These are phyloP conservation scores for Echinochloa phyllopogon DNA, from an alignment of 176 grass and related monocot species.

Conservation along the genomic window DNA sequence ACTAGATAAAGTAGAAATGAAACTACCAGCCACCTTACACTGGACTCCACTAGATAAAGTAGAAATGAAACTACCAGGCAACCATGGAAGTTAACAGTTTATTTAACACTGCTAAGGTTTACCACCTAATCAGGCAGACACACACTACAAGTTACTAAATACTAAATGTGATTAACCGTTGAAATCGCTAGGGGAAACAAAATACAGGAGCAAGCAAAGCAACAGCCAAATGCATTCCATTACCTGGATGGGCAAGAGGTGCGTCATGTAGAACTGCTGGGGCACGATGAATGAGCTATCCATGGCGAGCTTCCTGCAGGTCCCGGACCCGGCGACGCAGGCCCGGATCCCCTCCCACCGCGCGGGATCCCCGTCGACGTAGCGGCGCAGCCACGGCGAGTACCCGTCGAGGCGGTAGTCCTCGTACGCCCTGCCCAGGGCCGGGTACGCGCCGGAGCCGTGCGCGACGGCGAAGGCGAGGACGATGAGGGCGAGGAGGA, in stretches of 20 bases:
- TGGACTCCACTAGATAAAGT: constrained; percentile 2
- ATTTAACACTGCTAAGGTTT: not conserved
- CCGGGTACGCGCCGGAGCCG: constrained; percentile 47
- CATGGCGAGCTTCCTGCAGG: constrained; percentile 59
- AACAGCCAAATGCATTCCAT: not conserved
- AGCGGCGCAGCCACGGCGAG: constrained; percentile 65
- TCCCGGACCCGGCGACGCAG: constrained; percentile 60
- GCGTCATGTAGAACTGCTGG: constrained; percentile 66
- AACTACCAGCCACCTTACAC: not conserved
- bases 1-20: constrained; percentile 1
- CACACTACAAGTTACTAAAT: not conserved
- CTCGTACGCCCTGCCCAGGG: constrained; percentile 56
- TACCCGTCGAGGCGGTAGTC: constrained; percentile 77
- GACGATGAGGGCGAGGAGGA: constrained; percentile 70
- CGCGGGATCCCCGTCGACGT: constrained; percentile 42
- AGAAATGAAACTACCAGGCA: not conserved
- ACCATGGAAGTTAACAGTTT: not conserved
- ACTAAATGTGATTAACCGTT: not conserved
- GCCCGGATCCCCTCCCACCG: constrained; percentile 64
- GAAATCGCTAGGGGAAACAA: too few species aligned
- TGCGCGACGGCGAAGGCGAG: constrained; percentile 79
- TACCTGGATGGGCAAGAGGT: constrained; percentile 79
- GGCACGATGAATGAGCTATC: constrained; percentile 61
- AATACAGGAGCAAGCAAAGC: not conserved
- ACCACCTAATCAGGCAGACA: not conserved